Evolutionary conservation across 352 stramenopile genomes (phyloP).

Genomic region (Phytophthora foliorum): DNA sequence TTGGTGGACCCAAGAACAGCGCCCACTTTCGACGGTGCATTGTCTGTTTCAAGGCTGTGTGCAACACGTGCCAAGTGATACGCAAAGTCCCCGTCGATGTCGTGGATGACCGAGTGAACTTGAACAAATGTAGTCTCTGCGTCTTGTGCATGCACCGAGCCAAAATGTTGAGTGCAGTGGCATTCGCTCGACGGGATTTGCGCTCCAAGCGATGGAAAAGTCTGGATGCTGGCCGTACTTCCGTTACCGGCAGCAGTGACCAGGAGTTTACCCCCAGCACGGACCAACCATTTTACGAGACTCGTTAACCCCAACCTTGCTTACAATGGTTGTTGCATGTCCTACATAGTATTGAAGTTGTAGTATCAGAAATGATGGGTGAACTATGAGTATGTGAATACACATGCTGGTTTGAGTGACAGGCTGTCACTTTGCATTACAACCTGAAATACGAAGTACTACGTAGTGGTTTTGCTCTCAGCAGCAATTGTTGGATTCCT

Average conservation of each 20-base stretch:
- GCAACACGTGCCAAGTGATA: slow-evolving; percentile 43
- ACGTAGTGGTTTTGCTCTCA: background rate
- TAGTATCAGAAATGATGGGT: background rate
- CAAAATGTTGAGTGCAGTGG: slow-evolving; percentile 29
- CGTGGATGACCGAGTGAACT: slow-evolving; percentile 29
- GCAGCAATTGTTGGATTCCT: background rate
- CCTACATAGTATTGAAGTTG: background rate
- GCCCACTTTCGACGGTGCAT: slow-evolving; percentile 38
- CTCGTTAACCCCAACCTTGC: background rate
- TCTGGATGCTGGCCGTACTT: slow-evolving; percentile 19
- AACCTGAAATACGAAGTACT: background rate
- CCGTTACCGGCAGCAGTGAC: slow-evolving; percentile 37
- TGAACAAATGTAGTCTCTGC: slow-evolving; percentile 46
- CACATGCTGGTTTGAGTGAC: too few relatives aligned
- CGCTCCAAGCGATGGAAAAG: slow-evolving; percentile 34
- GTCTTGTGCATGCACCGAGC: slow-evolving; percentile 48
- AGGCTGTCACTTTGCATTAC: too few relatives aligned
- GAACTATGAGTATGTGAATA: background rate
- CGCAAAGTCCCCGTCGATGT: slow-evolving; percentile 41
- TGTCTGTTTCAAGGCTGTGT: slow-evolving; percentile 41
- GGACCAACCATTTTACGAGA: slow-evolving; percentile 31
- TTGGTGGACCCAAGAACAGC: slow-evolving; percentile 30
- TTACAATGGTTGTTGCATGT: background rate
- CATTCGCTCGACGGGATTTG: slow-evolving; percentile 38
- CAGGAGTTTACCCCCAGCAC: slow-evolving; percentile 8